Conservation (phyloP, 2,329 filamentous ascomycete species). For the Colletotrichum tanaceti region DNA sequence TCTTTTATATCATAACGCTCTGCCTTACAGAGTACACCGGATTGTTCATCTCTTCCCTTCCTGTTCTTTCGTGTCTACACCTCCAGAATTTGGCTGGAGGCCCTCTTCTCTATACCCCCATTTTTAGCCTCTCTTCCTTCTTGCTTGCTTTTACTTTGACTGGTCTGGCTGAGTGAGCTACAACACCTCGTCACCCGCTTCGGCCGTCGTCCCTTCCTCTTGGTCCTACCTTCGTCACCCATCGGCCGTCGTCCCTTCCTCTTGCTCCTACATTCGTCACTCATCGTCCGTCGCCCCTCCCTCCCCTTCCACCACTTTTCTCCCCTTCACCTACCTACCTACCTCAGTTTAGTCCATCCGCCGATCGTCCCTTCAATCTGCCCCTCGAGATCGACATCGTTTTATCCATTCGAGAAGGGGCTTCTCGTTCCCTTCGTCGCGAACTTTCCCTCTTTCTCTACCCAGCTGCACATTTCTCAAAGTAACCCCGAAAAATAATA, state of each 20-base stretch:
- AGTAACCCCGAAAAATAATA: too few relatives aligned
- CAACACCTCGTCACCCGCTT: constrained; percentile 1
- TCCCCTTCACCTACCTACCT: not conserved
- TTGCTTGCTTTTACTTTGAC: not conserved
- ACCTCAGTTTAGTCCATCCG: not conserved
- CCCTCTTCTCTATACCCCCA: not conserved
- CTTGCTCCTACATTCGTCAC: not conserved
- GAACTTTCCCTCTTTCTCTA: not conserved
- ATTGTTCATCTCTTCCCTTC: not conserved
- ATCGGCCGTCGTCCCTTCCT: not conserved
- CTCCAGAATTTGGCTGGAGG: not conserved
- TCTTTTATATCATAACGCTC: not conserved
- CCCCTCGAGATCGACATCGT: constrained; percentile 8
- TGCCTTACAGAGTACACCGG: not conserved
- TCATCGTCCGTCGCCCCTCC: not conserved
- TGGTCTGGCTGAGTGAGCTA: not conserved
- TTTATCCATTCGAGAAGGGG: not conserved
- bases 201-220: not conserved
- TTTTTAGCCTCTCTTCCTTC: not conserved
- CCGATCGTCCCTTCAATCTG: not conserved
- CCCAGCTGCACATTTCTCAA: not conserved
- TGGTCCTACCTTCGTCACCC: not conserved
- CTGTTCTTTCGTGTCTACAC: not conserved
- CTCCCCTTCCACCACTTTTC: constrained; percentile 4
- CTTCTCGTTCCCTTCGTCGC: not conserved